phyloP scores from a whole-genome alignment of 306 rosid species.

The Dicorynia guianensis region DNA sequence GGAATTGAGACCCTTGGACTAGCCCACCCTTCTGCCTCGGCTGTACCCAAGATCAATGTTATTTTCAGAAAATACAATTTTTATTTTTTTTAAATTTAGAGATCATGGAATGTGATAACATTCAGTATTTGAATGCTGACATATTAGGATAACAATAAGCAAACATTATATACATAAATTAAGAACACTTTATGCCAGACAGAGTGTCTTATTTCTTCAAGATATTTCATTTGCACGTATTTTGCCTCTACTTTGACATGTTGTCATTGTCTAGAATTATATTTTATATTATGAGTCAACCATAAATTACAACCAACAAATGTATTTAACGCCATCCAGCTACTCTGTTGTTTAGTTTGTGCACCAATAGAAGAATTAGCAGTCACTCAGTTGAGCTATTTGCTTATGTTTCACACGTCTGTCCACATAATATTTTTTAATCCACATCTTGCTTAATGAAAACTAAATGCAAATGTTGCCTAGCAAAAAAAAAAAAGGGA shows the following conservation, averaged over 20 bases:
- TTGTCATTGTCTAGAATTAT: neutral
- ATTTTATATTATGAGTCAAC: constrained; percentile 5
- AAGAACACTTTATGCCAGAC: neutral
- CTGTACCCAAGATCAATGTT: constrained; percentile 58
- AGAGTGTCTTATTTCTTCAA: neutral
- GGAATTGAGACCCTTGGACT: constrained; percentile 83
- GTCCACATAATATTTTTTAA: neutral
- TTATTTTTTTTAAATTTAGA: neutral
- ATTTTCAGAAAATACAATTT: constrained; percentile 32
- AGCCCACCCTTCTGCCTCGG: constrained; percentile 85
- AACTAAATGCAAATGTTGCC: neutral
- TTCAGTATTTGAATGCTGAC: neutral
- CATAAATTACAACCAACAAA: constrained; percentile 22
- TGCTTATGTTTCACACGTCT: neutral
- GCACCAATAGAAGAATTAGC: constrained; percentile 3
- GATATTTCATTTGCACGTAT: constrained; percentile 7
- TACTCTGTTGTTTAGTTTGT: neutral
- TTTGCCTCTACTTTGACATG: neutral
- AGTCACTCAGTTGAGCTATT: neutral
- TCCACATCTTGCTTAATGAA: neutral
- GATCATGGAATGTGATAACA: neutral
- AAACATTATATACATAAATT: neutral
- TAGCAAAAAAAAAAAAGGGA: neutral
- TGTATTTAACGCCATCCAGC: neutral
- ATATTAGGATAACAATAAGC: neutral